Evolutionary conservation across 495 filamentous ascomycete genomes (phyloP), one percentile per base, ranked within the genome.

Genomic region (Aspergillus baeticus): DNA sequence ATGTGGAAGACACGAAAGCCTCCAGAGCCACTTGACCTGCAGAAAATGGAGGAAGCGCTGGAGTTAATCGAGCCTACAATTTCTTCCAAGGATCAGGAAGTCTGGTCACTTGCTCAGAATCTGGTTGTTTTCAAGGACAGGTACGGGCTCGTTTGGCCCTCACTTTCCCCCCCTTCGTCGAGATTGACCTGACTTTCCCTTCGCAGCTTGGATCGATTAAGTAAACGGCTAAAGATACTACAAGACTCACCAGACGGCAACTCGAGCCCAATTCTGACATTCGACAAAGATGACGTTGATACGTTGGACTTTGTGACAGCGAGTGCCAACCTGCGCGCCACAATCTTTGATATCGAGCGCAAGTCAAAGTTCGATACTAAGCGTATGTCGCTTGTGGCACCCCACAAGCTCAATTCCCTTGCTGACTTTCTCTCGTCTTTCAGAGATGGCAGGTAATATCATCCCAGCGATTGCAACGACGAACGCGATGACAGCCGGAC

Each of bases 381-480:
- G 69, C 91, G 85, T 84, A 62, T 60, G 77, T 51, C 13, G 34
- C 22, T 18, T 35, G 26, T 36, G 6, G 11, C 26, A 1, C 20
- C n/a, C 18, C 38, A n/a, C 22, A 22, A 7, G 3, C 13, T 7
- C 5, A 35, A 26, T 2, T n/a, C 2, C 17, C 29, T 31, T 21
- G 15, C 36, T 29, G 2, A 41, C 15, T 26, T 14, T 17, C 10
- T 15, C 20, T 14, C 38, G 22, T 33, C 41, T 17, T 33, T 23
- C 47, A 86, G 83, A 98, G 73, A 99, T 98, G 92, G 94, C 94
- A 21, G 94, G 94, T 48, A 98, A 98, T 63, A 99, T 99, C 63
- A 98, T 99, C 53, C 94, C 94, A 0, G 95, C 94, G 3, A 99
- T 99, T 68, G 94, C 94, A 1, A 99, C 94, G 0, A 97, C 94